These are phyloP conservation scores for Fistulinella prunicolor DNA, from an alignment of 768 basidiomycete genomes.

Conservation along the genomic window DNA sequence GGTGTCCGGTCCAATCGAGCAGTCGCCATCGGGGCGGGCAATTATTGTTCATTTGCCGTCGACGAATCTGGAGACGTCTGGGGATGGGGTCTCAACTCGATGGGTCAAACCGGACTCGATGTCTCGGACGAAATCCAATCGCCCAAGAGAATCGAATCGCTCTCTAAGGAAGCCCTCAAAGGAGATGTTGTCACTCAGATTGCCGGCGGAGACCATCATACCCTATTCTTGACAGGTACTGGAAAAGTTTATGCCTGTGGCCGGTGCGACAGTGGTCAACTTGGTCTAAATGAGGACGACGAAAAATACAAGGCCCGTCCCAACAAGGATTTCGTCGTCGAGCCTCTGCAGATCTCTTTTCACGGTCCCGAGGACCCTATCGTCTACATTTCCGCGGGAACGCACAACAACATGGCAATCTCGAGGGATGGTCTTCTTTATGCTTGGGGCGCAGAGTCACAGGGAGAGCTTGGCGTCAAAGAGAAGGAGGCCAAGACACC, in stretches of 20 bases:
- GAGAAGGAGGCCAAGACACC: slow-evolving; percentile 64
- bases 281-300: slow-evolving; percentile 73
- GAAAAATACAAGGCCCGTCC: slow-evolving; percentile 55
- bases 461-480: slow-evolving; percentile 69
- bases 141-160: slow-evolving; percentile 60
- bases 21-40: slow-evolving; percentile 74
- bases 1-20: slow-evolving; percentile 62
- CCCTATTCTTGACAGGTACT: slow-evolving; percentile 79
- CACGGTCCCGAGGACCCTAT: slow-evolving; percentile 63
- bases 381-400: slow-evolving; percentile 62
- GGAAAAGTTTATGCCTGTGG: slow-evolving; percentile 89
- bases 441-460: slow-evolving; percentile 76
- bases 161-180: slow-evolving; percentile 58
- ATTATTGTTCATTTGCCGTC: slow-evolving; percentile 88
- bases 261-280: slow-evolving; percentile 77
- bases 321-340: slow-evolving; percentile 56
- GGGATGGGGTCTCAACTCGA: slow-evolving; percentile 95
- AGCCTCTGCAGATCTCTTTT: slow-evolving; percentile 65
- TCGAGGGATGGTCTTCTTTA: slow-evolving; percentile 67
- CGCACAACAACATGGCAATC: slow-evolving; percentile 70
- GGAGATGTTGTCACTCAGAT: slow-evolving; percentile 70
- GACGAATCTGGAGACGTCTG: slow-evolving; percentile 80
- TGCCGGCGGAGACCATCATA: slow-evolving; percentile 82
- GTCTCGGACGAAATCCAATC: slow-evolving; percentile 51
- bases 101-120: slow-evolving; percentile 75